Evolutionary conservation across 169 alveolate genomes (phyloP).

Genomic region (Eimeria nieschulzi): DNA sequence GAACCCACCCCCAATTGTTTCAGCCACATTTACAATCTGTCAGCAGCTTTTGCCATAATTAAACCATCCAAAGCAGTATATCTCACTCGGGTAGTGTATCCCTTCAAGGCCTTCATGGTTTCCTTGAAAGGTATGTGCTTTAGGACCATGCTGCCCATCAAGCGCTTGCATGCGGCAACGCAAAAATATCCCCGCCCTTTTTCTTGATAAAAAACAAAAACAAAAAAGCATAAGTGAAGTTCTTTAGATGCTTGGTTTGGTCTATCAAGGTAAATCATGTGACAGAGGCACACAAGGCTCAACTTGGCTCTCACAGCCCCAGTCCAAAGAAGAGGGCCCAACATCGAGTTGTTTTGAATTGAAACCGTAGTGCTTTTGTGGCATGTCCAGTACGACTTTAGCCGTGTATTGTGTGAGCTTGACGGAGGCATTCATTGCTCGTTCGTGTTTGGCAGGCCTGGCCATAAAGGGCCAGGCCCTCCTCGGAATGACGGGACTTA

Average conservation of each 20-base stretch:
- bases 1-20: too few species aligned
- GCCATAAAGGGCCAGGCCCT: conserved; percentile 49
- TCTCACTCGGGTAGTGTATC: too few species aligned
- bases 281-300: conserved; percentile 40
- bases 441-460: conserved; percentile 39
- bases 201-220: not conserved
- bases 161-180: conserved; percentile 42
- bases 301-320: conserved; percentile 46
- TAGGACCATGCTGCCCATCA: conserved; percentile 27
- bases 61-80: too few species aligned
- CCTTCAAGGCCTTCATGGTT: too few species aligned
- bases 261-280: conserved; percentile 10
- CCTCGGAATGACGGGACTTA: conserved; percentile 54
- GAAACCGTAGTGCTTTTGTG: conserved; percentile 37
- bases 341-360: conserved; percentile 39
- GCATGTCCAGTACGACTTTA: conserved; percentile 25
- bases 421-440: not conserved
- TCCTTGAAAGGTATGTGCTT: not conserved
- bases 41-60: too few species aligned
- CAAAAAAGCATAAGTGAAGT: not conserved
- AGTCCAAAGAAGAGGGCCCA: conserved; percentile 46
- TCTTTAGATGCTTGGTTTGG: conserved; percentile 1
- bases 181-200: not conserved
- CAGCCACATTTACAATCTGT: too few species aligned
- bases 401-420: not conserved